Evolutionary conservation across 2,329 filamentous ascomycete genomes (phyloP).

Genomic region (Apiospora malaysiana): DNA sequence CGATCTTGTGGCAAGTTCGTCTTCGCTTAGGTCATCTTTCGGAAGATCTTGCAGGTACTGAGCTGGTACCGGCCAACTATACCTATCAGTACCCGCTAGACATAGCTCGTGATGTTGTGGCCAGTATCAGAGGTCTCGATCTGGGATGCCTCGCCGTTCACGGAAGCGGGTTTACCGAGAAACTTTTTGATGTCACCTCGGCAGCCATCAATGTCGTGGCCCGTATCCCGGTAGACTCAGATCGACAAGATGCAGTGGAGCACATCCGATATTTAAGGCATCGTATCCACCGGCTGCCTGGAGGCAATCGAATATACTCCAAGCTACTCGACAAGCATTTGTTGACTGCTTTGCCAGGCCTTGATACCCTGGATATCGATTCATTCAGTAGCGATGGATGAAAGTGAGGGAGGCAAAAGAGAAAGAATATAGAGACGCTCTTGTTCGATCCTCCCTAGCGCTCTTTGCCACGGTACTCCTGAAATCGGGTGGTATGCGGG

Average conservation of each 20-base stretch:
- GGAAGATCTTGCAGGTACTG: conserved; percentile 22
- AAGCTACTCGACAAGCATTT: conserved; percentile 46
- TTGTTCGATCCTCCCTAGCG: not conserved
- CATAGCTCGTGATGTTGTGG: conserved; percentile 46
- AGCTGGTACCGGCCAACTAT: conserved; percentile 34
- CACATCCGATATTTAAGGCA: conserved; percentile 45
- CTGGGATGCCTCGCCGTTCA: conserved; percentile 48
- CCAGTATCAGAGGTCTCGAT: conserved; percentile 46
- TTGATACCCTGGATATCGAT: conserved; percentile 10
- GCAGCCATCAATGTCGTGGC: conserved; percentile 52
- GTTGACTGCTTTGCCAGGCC: conserved; percentile 23
- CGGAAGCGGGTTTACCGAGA: conserved; percentile 53
- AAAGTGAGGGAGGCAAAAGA: not conserved
- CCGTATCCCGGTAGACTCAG: conserved; percentile 42
- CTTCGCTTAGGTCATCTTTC: conserved; percentile 49
- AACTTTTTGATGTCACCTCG: conserved; percentile 52
- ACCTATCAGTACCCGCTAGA: conserved; percentile 51
- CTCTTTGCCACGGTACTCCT: not conserved
- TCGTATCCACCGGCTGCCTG: conserved; percentile 46
- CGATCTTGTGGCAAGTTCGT: conserved; percentile 53
- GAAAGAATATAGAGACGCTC: not conserved
- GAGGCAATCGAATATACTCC: conserved; percentile 45
- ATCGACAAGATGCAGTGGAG: conserved; percentile 40
- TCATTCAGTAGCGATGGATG: not conserved
- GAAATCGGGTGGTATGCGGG: not conserved